Conservation (phyloP, 2,329 filamentous ascomycete species). For the Aplosporella prunicola region DNA sequence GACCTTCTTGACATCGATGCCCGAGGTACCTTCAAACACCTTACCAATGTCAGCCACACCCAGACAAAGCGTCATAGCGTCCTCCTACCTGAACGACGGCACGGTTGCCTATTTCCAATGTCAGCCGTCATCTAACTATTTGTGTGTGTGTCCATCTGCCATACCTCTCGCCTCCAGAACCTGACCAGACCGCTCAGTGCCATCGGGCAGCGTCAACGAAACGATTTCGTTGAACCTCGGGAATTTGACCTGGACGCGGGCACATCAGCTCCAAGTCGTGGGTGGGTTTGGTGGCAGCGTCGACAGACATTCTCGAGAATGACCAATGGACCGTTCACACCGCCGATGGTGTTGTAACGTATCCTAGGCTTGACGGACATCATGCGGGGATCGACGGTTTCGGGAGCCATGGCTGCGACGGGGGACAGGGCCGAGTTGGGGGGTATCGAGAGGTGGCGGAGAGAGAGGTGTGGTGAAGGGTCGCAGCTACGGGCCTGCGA, state of each 20-base stretch:
- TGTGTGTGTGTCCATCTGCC: constrained; percentile 15
- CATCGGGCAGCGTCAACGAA: constrained; percentile 88
- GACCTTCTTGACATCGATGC: constrained; percentile 96
- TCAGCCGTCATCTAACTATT: neutral
- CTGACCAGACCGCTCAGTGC: constrained; percentile 84
- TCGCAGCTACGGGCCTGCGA: constrained; percentile 7
- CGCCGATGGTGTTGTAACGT: constrained; percentile 96
- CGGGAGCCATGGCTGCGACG: constrained; percentile 23
- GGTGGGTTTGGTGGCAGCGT: constrained; percentile 6
- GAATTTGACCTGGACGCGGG: constrained; percentile 71
- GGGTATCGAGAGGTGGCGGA: constrained; percentile 6
- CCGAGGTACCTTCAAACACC: constrained; percentile 95
- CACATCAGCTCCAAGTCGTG: constrained; percentile 17
- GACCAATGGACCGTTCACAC: constrained; percentile 95
- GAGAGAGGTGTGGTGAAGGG: neutral
- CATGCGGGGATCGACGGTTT: constrained; percentile 39
- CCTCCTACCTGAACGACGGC: constrained; percentile 79
- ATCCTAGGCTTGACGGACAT: constrained; percentile 59
- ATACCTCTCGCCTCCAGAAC: constrained; percentile 94
- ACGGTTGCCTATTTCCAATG: constrained; percentile 58
- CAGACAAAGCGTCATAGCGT: neutral
- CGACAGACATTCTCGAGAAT: constrained; percentile 84
- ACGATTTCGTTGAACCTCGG: constrained; percentile 98
- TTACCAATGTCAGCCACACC: constrained; percentile 31
- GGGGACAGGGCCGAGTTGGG: neutral